Evolutionary conservation across 2,329 filamentous ascomycete species (phyloP).

Genomic region (Paecilomyces sp.): DNA sequence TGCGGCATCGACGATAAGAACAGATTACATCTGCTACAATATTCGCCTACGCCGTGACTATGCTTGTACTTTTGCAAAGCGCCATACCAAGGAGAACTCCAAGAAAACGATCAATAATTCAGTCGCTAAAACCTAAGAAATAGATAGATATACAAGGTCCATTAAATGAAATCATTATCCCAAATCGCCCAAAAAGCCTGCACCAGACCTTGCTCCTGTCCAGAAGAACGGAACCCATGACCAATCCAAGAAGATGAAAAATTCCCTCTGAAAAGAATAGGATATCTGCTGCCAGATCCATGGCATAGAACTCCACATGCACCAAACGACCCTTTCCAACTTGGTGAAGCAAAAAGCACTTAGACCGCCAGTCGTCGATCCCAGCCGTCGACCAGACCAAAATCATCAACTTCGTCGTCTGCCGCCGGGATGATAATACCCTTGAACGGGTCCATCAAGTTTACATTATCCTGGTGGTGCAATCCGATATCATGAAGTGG

Average conservation of each 20-base stretch:
- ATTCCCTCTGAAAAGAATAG: neutral
- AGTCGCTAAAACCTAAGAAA: neutral
- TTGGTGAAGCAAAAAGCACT: constrained; percentile 3
- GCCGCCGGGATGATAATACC: constrained; percentile 29
- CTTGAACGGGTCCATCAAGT: constrained; percentile 26
- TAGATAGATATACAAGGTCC: neutral
- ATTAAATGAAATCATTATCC: neutral
- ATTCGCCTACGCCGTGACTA: neutral
- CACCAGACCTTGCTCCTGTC: neutral
- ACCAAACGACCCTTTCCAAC: neutral
- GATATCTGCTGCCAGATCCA: neutral
- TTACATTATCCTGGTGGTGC: constrained; percentile 21
- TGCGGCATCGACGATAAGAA: too few species aligned
- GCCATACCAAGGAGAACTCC: neutral
- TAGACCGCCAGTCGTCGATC: constrained; percentile 27
- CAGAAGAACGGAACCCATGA: neutral
- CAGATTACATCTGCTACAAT: neutral
- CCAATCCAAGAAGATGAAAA: neutral
- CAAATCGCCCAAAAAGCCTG: neutral
- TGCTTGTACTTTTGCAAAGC: neutral
- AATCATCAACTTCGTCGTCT: constrained; percentile 25
- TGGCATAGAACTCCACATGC: neutral
- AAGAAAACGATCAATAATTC: neutral
- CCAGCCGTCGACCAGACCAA: constrained; percentile 23
- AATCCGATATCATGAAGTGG: constrained; percentile 15